phyloP scores from a whole-genome alignment of 352 stramenopile species.

The Globisporangium canariense region DNA sequence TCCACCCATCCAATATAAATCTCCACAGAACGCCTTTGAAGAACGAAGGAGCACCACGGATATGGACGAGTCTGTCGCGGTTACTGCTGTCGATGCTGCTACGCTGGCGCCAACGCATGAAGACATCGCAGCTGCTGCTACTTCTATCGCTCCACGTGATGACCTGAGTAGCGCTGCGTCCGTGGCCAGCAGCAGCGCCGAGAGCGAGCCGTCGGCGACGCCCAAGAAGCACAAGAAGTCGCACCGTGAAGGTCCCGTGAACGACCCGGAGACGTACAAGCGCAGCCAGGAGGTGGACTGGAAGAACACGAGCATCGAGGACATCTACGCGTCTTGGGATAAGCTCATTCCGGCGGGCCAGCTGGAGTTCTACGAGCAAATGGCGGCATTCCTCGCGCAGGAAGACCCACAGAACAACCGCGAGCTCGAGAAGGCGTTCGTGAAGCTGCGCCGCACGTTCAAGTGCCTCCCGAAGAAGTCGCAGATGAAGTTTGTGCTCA shows the following conservation, averaged over 20 bases:
- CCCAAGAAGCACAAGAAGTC: slow-evolving; percentile 14
- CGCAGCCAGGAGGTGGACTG: slow-evolving; percentile 70
- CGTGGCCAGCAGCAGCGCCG: not conserved
- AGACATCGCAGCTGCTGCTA: not conserved
- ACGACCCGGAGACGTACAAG: slow-evolving; percentile 87
- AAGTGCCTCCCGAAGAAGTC: slow-evolving; percentile 92
- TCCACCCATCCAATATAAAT: slow-evolving; percentile 3
- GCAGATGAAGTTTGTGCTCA: slow-evolving; percentile 87
- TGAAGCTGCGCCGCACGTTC: slow-evolving; percentile 78
- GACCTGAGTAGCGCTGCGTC: slow-evolving; percentile 5
- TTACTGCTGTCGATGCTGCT: not conserved
- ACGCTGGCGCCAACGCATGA: not conserved
- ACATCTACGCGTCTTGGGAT: slow-evolving; percentile 87
- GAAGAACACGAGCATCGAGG: slow-evolving; percentile 82
- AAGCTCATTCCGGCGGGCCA: slow-evolving; percentile 69
- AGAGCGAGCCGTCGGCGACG: not conserved
- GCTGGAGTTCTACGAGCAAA: slow-evolving; percentile 69
- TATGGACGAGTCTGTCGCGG: not conserved
- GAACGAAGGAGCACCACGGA: not conserved
- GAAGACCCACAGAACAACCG: slow-evolving; percentile 69
- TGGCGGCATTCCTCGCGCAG: slow-evolving; percentile 78
- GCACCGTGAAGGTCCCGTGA: slow-evolving; percentile 37
- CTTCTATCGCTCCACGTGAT: not conserved
- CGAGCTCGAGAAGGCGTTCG: slow-evolving; percentile 83
- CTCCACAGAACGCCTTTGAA: not conserved